Base-by-base conservation (phyloP, 495 filamentous ascomycete genomes). In the Jackrogersella multiformis region DNA sequence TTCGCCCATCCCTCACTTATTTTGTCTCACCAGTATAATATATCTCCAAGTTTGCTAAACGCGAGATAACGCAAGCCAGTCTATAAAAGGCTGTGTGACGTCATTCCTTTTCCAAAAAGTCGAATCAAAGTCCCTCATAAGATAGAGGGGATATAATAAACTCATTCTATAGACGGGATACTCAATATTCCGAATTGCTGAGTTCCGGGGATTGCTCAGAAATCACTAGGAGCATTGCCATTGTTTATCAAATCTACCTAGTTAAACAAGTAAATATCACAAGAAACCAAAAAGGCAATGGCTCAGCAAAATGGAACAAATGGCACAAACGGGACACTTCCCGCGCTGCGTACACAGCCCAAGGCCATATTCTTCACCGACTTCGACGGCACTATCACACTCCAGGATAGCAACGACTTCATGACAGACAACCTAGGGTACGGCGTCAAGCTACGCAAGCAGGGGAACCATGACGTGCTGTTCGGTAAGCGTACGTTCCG, bases 301-400 rank as follows among this genome's bases (percentile, higher is more conserved):
- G 32, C 56, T n/a, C 64, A 61, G 24, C 42, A 32, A 24, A 56
- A 56, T 42, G 41, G 42, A 46, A 21, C 61, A 53, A 46, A 45
- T 36, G 45, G 46, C 48, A 28, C 32, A 1, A 69, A 54, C 45
- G 53, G 56, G 16, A 38, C 73, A n/a, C 77, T 85, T 5, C 81
- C 83, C 3, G 83, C 83, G 23, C 76, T 93, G 78, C 79, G 82
- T 67, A 89, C 86, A 13, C 84, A 85, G 68, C 90, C 90, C 30
- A 90, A 92, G 76, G 88, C 89, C 81, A 95, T 98, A 78, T 96
- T 98, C 83, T 98, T 97, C 82, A 94, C 94, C 38, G 94, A 98
- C 77, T 98, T 98, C 67, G 94, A 98, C 73, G 94, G 94, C 54
- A 97, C 95, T 30, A 95, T 98, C 71, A 97, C 94, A 28, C 80